Conservation (phyloP, 208 protist genomes). For the Wallacemonas sp. region DNA sequence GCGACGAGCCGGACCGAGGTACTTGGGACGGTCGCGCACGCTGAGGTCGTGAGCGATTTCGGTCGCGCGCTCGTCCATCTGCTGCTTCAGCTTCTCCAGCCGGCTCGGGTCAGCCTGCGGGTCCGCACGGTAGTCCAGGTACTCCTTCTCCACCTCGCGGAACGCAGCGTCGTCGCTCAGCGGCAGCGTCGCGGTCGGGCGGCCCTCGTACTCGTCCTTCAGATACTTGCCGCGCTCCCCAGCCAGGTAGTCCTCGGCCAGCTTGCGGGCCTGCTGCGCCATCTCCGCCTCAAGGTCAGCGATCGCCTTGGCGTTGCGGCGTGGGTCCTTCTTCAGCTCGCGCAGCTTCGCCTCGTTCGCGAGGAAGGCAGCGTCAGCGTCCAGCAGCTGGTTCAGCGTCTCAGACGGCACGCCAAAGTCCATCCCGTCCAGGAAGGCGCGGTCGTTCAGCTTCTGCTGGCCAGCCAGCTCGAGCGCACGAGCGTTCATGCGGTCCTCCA, state of each 20-base stretch:
- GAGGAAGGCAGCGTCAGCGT: constrained; percentile 21
- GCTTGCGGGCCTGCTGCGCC: constrained; percentile 13
- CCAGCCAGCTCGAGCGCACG: constrained; percentile 21
- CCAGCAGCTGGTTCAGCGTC: constrained; percentile 27
- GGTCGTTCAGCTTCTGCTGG: constrained; percentile 11
- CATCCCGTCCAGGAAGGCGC: constrained; percentile 18
- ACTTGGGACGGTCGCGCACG: constrained; percentile 32
- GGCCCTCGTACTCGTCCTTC: constrained; percentile 28
- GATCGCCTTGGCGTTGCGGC: constrained; percentile 21
- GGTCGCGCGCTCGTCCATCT: constrained; percentile 34
- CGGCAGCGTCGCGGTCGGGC: constrained; percentile 11
- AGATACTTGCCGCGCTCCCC: constrained; percentile 24
- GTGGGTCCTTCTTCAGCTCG: constrained; percentile 30
- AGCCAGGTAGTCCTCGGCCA: constrained; percentile 15
- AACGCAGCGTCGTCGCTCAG: constrained; percentile 32
- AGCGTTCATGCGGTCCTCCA: constrained; percentile 24
- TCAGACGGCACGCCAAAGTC: constrained; percentile 21
- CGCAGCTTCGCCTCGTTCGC: constrained; percentile 29
- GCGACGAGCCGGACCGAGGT: constrained; percentile 32
- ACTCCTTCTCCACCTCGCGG: constrained; percentile 20
- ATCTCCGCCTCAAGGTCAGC: constrained; percentile 26
- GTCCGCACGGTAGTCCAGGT: constrained; percentile 18
- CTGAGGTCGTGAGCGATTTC: constrained; percentile 48
- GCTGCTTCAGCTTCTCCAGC: constrained; percentile 22
- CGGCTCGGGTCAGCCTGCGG: constrained; percentile 14